These are phyloP conservation scores for Hanseniaspora taiwanica DNA, from an alignment of 805 yeast species.

Conservation along the genomic window DNA sequence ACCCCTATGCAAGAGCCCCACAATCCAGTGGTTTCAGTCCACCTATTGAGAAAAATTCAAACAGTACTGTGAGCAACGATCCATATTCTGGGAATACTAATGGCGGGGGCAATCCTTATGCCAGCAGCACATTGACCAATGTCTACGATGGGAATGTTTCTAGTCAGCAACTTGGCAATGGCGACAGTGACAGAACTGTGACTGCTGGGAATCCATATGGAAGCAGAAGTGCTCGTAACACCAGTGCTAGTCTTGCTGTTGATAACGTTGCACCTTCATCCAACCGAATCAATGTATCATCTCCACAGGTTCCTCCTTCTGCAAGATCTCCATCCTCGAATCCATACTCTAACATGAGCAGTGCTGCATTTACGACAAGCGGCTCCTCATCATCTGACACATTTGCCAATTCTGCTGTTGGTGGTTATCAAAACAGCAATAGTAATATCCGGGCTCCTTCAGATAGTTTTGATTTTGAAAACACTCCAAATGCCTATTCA, in stretches of 20 bases:
- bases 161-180: no score
- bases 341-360: conserved; percentile 4
- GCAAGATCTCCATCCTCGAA: conserved; percentile 7
- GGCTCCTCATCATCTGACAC: no score
- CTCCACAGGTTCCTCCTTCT: no score
- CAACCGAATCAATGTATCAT: neutral
- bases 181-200: no score
- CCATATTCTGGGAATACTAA: neutral
- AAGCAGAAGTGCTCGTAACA: no score
- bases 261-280: neutral
- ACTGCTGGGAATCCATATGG: neutral
- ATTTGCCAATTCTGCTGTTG: no score
- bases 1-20: neutral
- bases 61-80: neutral
- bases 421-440: conserved; percentile 2
- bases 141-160: no score
- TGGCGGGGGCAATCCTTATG: no score
- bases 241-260: neutral
- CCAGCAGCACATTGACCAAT: no score
- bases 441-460: no score
- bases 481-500: conserved; percentile 3
- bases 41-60: no score
- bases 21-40: conserved; percentile 1
- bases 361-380: neutral
- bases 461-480: conserved; percentile 17